A percentile compares a stretch with the other conserved stretches of the same genome.
These are phyloP conservation scores for Eleusine coracana DNA, from an alignment of 176 grass and related monocot genomes.

Conservation along the genomic window DNA sequence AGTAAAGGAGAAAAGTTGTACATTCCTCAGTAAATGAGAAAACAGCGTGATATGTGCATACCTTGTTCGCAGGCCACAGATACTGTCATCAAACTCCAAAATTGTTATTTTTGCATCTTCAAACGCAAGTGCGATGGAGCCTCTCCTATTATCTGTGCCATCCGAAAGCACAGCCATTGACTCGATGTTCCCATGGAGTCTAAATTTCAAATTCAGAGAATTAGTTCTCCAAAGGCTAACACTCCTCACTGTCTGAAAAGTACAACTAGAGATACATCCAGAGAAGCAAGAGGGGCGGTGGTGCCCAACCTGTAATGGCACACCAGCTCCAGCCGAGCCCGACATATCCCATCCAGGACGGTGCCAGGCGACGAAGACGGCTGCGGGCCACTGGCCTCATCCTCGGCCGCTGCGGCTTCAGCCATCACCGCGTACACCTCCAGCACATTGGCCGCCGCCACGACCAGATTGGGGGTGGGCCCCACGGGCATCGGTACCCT, in stretches of 20 bases:
- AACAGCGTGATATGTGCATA: constrained; percentile 18
- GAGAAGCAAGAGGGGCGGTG: neutral
- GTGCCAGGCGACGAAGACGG: constrained; percentile 1
- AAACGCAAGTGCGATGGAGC: constrained; percentile 63
- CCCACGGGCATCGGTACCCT: constrained; percentile 17
- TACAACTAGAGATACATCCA: constrained; percentile 1
- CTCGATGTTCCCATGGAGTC: constrained; percentile 83
- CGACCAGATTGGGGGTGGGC: constrained; percentile 73
- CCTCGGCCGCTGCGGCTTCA: constrained; percentile 46
- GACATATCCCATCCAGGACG: constrained; percentile 62
- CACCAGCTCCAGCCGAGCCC: constrained; percentile 72
- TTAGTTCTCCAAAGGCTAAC: neutral
- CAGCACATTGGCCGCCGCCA: constrained; percentile 78
- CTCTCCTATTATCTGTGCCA: constrained; percentile 71
- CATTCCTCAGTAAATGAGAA: neutral
- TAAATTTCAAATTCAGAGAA: constrained; percentile 38
- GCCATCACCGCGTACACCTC: constrained; percentile 78
- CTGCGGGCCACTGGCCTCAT: constrained; percentile 17
- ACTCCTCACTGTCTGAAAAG: neutral
- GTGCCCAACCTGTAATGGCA: constrained; percentile 67
- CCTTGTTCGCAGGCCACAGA: constrained; percentile 68
- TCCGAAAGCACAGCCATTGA: constrained; percentile 74
- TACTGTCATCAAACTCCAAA: constrained; percentile 83
- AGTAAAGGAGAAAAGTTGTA: neutral
- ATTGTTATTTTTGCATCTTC: constrained; percentile 81